phyloP scores from a whole-genome alignment of 306 rosid genomes.

The Sicyos baderoa region DNA sequence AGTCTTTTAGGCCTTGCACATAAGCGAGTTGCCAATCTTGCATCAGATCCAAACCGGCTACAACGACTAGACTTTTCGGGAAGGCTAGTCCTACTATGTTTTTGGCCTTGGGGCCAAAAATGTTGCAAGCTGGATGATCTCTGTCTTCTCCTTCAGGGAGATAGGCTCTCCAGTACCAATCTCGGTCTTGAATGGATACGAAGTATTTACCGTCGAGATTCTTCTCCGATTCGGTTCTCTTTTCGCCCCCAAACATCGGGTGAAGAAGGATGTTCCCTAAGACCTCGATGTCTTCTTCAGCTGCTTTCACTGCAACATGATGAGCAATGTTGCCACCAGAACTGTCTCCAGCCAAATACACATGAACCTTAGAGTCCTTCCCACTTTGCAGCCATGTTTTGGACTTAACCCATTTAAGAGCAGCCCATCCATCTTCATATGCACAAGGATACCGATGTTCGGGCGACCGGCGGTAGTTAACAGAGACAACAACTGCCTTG shows the following conservation, averaged over 20 bases:
- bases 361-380: conserved; percentile 55
- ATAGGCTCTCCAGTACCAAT: conserved; percentile 76
- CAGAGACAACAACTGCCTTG: conserved; percentile 63
- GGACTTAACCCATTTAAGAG: conserved; percentile 62
- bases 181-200: conserved; percentile 52
- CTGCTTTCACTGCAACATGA: conserved; percentile 50
- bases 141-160: conserved; percentile 65
- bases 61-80: conserved; percentile 58
- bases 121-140: conserved; percentile 68
- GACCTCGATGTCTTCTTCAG: conserved; percentile 47
- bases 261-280: conserved; percentile 62
- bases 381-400: conserved; percentile 67
- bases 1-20: conserved; percentile 47
- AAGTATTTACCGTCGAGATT: conserved; percentile 63
- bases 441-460: conserved; percentile 60
- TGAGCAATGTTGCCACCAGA: conserved; percentile 67
- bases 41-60: conserved; percentile 67
- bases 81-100: conserved; percentile 42
- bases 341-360: conserved; percentile 62
- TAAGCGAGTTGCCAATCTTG: conserved; percentile 75
- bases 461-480: conserved; percentile 56
- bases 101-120: conserved; percentile 53
- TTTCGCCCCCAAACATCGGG: conserved; percentile 57
- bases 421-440: conserved; percentile 64
- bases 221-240: conserved; percentile 49